phyloP scores from a whole-genome alignment of 768 basidiomycete species.

The Guyanaporus albipodus region DNA sequence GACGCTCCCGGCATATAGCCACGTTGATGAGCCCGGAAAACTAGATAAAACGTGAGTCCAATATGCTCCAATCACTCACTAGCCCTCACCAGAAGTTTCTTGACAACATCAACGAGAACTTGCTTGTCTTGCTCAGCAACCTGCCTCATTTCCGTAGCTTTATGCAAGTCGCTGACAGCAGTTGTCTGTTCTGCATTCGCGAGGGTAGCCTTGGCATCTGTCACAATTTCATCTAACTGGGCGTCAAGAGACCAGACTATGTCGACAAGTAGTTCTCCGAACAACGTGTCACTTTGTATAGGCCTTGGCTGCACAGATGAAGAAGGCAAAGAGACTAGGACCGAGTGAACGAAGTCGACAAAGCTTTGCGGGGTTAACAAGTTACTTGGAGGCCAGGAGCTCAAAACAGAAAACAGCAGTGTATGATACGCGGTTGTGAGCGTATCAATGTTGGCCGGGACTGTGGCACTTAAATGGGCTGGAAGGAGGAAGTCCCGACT shows the following conservation, averaged over 20 bases:
- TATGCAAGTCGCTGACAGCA: conserved; percentile 22
- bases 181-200: conserved; percentile 27
- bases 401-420: conserved; percentile 55
- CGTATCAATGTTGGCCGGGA: conserved; percentile 49
- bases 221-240: conserved; percentile 66
- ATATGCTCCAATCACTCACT: background rate
- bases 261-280: conserved; percentile 74
- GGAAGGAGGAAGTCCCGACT: conserved; percentile 62
- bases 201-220: conserved; percentile 48
- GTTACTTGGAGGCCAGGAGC: conserved; percentile 49
- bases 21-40: conserved; percentile 53
- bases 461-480: conserved; percentile 56
- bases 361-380: conserved; percentile 48
- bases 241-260: conserved; percentile 79
- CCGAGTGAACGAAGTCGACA: conserved; percentile 60
- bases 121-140: conserved; percentile 62
- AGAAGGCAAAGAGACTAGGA: conserved; percentile 61
- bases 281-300: conserved; percentile 40
- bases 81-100: conserved; percentile 51
- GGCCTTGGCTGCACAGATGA: conserved; percentile 42
- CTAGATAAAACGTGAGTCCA: conserved; percentile 35
- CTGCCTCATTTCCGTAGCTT: conserved; percentile 44
- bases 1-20: conserved; percentile 64
- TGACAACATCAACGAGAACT: conserved; percentile 53
- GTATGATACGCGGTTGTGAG: conserved; percentile 69